Conservation (phyloP, 1,284 basidiomycete species). For the Cutaneotrichosporon sp. region DNA sequence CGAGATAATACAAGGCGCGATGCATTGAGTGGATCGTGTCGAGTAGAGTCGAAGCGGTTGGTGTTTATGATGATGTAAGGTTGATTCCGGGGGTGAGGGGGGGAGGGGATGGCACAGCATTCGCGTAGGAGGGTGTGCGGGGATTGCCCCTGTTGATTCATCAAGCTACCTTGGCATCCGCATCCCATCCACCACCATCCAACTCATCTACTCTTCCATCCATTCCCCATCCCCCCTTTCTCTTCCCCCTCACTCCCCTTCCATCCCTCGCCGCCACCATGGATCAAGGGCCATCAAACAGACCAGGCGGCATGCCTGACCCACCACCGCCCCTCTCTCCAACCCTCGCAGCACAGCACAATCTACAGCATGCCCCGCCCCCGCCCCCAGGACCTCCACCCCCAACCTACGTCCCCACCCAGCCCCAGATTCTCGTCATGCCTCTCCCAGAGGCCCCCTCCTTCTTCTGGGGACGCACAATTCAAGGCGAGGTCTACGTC, state of each 20-base stretch:
- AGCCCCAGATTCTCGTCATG: conserved; percentile 48
- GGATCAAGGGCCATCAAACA: conserved; percentile 1
- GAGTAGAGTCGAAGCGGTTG: too few relatives aligned
- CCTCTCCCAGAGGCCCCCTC: conserved; percentile 47
- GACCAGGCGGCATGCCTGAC: neutral
- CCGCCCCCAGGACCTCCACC: conserved; percentile 26
- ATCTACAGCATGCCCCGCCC: neutral
- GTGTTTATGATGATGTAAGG: neutral
- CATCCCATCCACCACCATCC: neutral
- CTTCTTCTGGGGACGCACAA: conserved; percentile 47
- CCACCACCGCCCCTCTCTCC: conserved; percentile 3
- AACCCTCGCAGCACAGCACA: neutral
- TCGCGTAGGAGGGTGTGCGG: too few relatives aligned
- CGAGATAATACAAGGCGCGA: neutral
- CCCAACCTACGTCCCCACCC: conserved; percentile 41
- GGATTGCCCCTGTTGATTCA: too few relatives aligned
- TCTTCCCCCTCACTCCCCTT: too few relatives aligned
- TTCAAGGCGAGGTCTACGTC: conserved; percentile 51
- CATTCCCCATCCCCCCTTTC: too few relatives aligned
- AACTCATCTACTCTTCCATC: neutral
- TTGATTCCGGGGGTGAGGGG: too few relatives aligned
- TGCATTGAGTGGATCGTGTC: neutral
- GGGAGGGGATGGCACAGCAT: too few relatives aligned
- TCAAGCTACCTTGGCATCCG: too few relatives aligned
- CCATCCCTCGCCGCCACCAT: neutral